Base-by-base conservation (phyloP, 495 filamentous ascomycete genomes). In the Aspergillus baeticus region DNA sequence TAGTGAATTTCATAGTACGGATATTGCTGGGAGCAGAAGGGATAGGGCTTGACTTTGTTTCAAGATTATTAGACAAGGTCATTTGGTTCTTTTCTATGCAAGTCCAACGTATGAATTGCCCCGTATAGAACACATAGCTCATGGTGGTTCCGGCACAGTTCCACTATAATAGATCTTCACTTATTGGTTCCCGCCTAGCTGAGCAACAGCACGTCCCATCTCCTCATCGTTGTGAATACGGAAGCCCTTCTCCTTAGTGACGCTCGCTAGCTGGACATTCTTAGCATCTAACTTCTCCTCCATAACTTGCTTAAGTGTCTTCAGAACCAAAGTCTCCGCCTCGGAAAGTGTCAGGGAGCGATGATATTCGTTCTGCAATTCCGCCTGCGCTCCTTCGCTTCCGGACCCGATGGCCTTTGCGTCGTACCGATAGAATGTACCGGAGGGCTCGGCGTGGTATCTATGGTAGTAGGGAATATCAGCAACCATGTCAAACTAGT, bases 231-330 rank as follows among this genome's bases (percentile, higher is more conserved):
- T 88, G 78, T 98, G 97, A 81, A 98, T 97, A 70, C 88, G 87
- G 81, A 98, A 98, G 15, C 95, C 94, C 70, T 89, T 92, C 55
- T 96, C 92, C 80, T 93, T 96, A 56, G 94, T 98, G 51, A 98
- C 95, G 67, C 92, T 97, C 41, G 94, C 94, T 61, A 98, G 74
- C 81, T 98, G 94, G 62, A 98, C 95, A 67, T 98, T 98, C 83
- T 98, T 98, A 38, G 89, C 81, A 70, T 98, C 94, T 50, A 98
- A 83, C 80, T 98, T 98, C 85, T 98, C 94, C 77, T 98, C 94
- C 94, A 98, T 98, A 50, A 98, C 94, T 77, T 98, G 94, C 82
- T 98, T 98, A 72, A 98, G 74, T 35, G 94, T 98, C 84, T 97
- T 97, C 62, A 98, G 79, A 31, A 98, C 95, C 61, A 98, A 76